Evolutionary conservation across 2,329 filamentous ascomycete genomes (phyloP).

Genomic region (Penicillium capsulatum): DNA sequence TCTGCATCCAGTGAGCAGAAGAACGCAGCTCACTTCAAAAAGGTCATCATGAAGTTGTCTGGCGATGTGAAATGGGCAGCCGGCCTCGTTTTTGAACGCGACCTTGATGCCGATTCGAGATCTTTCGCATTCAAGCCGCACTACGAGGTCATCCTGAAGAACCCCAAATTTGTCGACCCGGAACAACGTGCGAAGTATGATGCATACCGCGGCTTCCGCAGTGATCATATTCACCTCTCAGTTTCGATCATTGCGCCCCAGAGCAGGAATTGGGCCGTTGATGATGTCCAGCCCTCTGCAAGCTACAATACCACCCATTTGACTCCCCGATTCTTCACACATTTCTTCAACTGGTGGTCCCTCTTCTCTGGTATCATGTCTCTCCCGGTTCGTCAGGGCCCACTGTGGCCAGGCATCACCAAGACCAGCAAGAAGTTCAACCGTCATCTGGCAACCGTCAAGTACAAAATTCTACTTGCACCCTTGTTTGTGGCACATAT

Average conservation of each 20-base stretch:
- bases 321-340: conserved; percentile 92
- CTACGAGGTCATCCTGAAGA: conserved; percentile 82
- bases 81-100: conserved; percentile 86
- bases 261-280: conserved; percentile 78
- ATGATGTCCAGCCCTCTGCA: conserved; percentile 68
- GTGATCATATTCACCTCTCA: conserved; percentile 93
- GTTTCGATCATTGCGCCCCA: conserved; percentile 83
- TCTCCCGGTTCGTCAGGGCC: conserved; percentile 85
- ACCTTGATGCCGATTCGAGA: conserved; percentile 65
- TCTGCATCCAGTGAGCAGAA: conserved; percentile 61
- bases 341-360: conserved; percentile 98
- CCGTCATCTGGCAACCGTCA: conserved; percentile 94
- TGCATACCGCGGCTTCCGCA: conserved; percentile 94
- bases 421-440: conserved; percentile 99
- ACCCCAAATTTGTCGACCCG: conserved; percentile 67
- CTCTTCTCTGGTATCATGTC: conserved; percentile 94
- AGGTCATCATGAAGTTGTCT: conserved; percentile 97
- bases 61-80: conserved; percentile 91
- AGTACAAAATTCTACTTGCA: conserved; percentile 89
- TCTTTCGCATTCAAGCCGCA: conserved; percentile 89
- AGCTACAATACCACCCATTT: conserved; percentile 97
- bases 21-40: conserved; percentile 84
- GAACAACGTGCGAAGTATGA: conserved; percentile 64
- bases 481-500: conserved; percentile 94
- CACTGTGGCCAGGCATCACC: conserved; percentile 84